phyloP scores from a whole-genome alignment of 345 rosid species.

The Dimocarpus longan region DNA sequence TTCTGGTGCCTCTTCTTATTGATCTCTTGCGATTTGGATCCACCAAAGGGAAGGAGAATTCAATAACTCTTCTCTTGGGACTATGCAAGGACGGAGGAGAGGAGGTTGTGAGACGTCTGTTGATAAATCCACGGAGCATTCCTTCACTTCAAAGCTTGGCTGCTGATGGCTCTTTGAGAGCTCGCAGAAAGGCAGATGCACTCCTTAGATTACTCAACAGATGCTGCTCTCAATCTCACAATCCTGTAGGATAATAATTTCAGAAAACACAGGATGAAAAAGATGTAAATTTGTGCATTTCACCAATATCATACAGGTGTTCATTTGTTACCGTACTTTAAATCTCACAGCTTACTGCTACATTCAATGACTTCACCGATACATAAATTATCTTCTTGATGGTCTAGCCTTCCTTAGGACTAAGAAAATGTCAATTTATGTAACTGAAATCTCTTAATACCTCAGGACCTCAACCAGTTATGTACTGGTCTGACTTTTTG shows the following conservation, averaged over 20 bases:
- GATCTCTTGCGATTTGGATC: slow-evolving; percentile 72
- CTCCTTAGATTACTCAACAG: slow-evolving; percentile 65
- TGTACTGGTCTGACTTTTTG: background rate
- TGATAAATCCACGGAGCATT: slow-evolving; percentile 63
- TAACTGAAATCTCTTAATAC: background rate
- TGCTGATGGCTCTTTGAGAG: slow-evolving; percentile 58
- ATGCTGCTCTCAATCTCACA: slow-evolving; percentile 56
- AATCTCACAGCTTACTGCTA: background rate
- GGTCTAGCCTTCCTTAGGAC: background rate
- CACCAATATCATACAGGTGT: background rate
- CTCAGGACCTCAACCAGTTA: background rate
- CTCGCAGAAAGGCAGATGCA: slow-evolving; percentile 66
- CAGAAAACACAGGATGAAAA: background rate
- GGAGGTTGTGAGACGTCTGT: slow-evolving; percentile 48
- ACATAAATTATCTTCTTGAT: background rate
- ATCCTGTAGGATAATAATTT: slow-evolving; percentile 32
- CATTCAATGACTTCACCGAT: background rate
- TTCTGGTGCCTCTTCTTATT: slow-evolving; percentile 57
- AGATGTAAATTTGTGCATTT: slow-evolving; percentile 37
- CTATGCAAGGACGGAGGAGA: slow-evolving; percentile 69
- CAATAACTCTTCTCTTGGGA: slow-evolving; percentile 59
- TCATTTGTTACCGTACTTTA: slow-evolving; percentile 16
- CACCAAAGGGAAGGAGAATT: slow-evolving; percentile 61
- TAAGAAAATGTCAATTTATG: background rate
- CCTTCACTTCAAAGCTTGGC: slow-evolving; percentile 69